Evolutionary conservation across 1,284 basidiomycete genomes (phyloP), one percentile per base, ranked within the genome.

Genomic region (Tausonia pullulans): DNA sequence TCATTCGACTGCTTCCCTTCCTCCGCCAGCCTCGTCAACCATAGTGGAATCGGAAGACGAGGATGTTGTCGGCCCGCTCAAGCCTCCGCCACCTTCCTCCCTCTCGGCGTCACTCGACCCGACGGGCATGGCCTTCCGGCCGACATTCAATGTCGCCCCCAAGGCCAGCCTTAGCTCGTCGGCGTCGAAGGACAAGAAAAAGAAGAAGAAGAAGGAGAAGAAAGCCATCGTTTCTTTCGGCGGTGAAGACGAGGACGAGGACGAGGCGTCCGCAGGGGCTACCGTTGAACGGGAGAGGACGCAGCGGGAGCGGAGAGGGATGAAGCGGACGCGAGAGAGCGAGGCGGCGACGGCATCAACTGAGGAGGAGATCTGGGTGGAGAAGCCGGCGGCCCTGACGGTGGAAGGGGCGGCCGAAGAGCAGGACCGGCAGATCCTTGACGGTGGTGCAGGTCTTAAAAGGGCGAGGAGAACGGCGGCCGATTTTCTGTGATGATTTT

Each of bases 151-250:
- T 27, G 8, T 60, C 41, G 62, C 58, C 27, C 27, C 52, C 16
- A 40, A 55, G 60, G 51, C 53, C 9, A 66, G 60, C 2, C 60
- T 64, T 2, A 62, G 62, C 14, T 65, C 58, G 2, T 65, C 69
- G 39, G 53, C 68, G 0, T 70, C 69, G 46, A 80, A 80, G 66
- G 75, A 73, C 58, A 77, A 75, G 67, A 73, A 72, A 67, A 78
- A 76, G 63, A 73, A 74, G 62, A 71, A 72, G 66, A 74, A 70
- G 61, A 74, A 66, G 70, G 75, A 68, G 70, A 78, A 70, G 67
- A 76, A 73, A 66, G 79, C 81, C 9, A 78, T 87, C 8, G 80
- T 88, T 52, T 88, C 87, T 3, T 90, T 90, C 70, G 82, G 81
- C 61, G 78, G 73, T 0, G 74, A 72, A 78, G 86, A 86, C 53